These are phyloP conservation scores for Monilinia aucupariae DNA, from an alignment of 2,329 filamentous ascomycete genomes.

Conservation along the genomic window DNA sequence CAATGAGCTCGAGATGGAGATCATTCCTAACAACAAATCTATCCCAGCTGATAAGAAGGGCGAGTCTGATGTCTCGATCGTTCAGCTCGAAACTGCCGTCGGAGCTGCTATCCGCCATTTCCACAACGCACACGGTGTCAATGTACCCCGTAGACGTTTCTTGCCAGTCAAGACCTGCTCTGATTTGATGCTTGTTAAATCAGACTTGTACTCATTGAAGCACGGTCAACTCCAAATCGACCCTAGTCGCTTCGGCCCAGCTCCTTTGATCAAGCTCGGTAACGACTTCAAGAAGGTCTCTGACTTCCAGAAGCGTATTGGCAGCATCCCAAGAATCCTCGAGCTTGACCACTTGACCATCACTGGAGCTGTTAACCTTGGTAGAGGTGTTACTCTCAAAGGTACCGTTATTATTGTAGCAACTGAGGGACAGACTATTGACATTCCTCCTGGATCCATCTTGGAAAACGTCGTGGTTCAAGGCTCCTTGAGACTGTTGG, in stretches of 20 bases:
- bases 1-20: constrained; percentile 98
- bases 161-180: constrained; percentile 99
- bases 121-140: constrained; percentile 97
- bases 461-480: constrained; percentile 99
- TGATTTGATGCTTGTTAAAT: constrained; percentile 99
- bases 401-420: constrained; percentile 98
- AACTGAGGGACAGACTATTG: constrained; percentile 95
- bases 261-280: constrained; percentile 97
- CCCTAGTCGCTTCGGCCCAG: constrained; percentile 90
- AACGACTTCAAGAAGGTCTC: constrained; percentile 99
- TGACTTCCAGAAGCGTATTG: constrained; percentile 84
- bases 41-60: constrained; percentile 99
- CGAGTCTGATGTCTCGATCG: constrained; percentile 93
- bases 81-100: constrained; percentile 97
- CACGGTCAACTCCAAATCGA: constrained; percentile 98
- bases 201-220: constrained; percentile 96
- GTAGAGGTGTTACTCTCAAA: constrained; percentile 92
- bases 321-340: constrained; percentile 83
- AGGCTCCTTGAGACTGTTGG: constrained; percentile 75
- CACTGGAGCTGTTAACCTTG: constrained; percentile 93
- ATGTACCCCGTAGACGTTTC: constrained; percentile 95
- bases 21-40: constrained; percentile 98
- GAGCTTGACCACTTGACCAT: constrained; percentile 95
- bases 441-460: constrained; percentile 92
- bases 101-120: constrained; percentile 99